phyloP scores from a whole-genome alignment of 495 filamentous ascomycete species.

The Lasiosphaeria hispida region DNA sequence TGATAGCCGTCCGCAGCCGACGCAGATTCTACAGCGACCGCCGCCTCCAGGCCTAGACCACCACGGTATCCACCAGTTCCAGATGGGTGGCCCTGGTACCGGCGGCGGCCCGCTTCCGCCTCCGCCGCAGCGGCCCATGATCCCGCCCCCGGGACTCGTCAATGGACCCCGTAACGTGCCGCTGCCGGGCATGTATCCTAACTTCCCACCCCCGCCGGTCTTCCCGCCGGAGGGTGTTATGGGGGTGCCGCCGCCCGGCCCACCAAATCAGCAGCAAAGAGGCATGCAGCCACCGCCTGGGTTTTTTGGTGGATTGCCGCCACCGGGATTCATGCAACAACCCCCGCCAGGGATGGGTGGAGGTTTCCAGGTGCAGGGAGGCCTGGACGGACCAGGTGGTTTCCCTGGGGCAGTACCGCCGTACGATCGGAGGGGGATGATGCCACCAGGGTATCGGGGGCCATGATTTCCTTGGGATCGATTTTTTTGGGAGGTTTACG shows the following conservation, averaged over 20 bases:
- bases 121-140: constrained; percentile 45
- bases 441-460: constrained; percentile 12
- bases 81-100: constrained; percentile 29
- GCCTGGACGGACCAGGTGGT: constrained; percentile 39
- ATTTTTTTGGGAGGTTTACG: not conserved
- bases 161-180: constrained; percentile 42
- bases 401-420: constrained; percentile 10
- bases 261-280: constrained; percentile 38
- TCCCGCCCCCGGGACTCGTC: constrained; percentile 51
- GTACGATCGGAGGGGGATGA: constrained; percentile 13
- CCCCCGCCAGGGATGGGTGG: constrained; percentile 42
- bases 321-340: constrained; percentile 39
- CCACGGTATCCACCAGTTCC: constrained; percentile 46
- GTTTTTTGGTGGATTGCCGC: constrained; percentile 44
- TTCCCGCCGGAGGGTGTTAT: constrained; percentile 26
- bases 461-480: constrained; percentile 4
- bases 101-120: constrained; percentile 34
- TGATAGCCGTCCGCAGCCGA: constrained; percentile 41
- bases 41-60: constrained; percentile 51
- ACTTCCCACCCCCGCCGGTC: constrained; percentile 41
- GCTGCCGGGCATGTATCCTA: constrained; percentile 47
- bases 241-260: constrained; percentile 26
- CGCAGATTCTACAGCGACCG: constrained; percentile 55
- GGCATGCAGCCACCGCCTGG: constrained; percentile 50
- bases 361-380: constrained; percentile 33